These are phyloP conservation scores for Globisporangium apiculatum DNA, from an alignment of 352 stramenopile species.

Conservation along the genomic window DNA sequence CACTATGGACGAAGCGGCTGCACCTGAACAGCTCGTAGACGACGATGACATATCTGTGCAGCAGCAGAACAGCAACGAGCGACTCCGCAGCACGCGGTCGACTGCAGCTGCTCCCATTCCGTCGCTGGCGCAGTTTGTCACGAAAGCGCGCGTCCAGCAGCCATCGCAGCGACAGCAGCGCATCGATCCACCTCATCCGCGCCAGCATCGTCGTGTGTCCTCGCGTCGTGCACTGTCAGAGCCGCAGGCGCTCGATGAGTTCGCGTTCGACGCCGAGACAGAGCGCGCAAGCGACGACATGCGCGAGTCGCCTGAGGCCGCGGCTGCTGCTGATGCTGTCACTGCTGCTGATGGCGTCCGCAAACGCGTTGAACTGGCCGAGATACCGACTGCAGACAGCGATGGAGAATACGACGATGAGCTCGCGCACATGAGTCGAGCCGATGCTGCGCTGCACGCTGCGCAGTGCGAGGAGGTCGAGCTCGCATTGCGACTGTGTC, in stretches of 20 bases:
- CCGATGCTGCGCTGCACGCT: constrained; percentile 32
- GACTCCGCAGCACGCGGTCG: no score
- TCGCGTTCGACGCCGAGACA: constrained; percentile 1
- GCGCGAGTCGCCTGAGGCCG: background rate
- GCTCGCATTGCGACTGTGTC: constrained; percentile 41
- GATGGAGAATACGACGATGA: constrained; percentile 4
- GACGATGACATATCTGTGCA: background rate
- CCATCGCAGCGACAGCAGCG: background rate
- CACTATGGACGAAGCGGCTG: constrained; percentile 21
- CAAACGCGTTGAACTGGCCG: no score
- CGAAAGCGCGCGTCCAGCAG: constrained; percentile 14
- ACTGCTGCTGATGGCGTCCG: no score
- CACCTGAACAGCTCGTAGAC: constrained; percentile 15
- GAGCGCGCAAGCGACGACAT: background rate
- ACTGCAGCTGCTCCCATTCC: background rate
- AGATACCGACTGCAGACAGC: background rate
- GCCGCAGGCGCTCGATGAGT: background rate
- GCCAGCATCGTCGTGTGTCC: no score
- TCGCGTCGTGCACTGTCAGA: background rate
- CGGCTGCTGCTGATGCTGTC: no score
- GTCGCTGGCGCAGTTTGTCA: constrained; percentile 24
- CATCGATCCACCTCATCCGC: no score
- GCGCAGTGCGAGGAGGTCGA: constrained; percentile 34
- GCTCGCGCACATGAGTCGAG: constrained; percentile 23
- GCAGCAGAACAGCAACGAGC: no score